These are phyloP conservation scores for Zymoseptoria brevis DNA, from an alignment of 2,329 filamentous ascomycete genomes.

Conservation along the genomic window DNA sequence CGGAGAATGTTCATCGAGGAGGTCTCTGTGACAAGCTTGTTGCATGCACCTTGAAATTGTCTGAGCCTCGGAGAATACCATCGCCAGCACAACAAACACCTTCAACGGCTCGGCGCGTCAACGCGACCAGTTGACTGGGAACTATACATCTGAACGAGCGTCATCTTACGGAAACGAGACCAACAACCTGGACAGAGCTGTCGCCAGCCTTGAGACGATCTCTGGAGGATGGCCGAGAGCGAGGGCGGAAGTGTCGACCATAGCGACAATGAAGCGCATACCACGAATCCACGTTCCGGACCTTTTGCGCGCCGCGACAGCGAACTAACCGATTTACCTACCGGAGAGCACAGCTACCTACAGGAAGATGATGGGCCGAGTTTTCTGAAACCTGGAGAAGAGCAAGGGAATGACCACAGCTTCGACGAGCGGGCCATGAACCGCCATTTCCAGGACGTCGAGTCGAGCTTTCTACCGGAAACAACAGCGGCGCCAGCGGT, in stretches of 20 bases:
- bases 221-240: not conserved
- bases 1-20: not conserved
- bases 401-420: slow-evolving; percentile 21
- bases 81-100: not conserved
- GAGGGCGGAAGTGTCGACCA: not conserved
- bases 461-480: slow-evolving; percentile 56
- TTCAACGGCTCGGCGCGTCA: not conserved
- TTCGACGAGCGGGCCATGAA: slow-evolving; percentile 53
- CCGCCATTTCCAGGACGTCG: slow-evolving; percentile 52
- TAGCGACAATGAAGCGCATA: not conserved
- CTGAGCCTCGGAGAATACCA: not conserved
- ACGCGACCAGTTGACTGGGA: not conserved
- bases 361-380: slow-evolving; percentile 9
- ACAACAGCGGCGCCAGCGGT: slow-evolving; percentile 30
- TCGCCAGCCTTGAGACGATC: not conserved
- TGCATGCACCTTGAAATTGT: not conserved
- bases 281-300: not conserved
- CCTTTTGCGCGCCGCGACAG: slow-evolving; percentile 12
- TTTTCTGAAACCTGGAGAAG: slow-evolving; percentile 1
- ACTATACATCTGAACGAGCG: not conserved
- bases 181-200: not conserved
- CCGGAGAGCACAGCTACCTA: slow-evolving; percentile 34
- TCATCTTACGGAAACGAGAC: not conserved
- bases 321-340: slow-evolving; percentile 35
- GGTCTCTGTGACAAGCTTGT: not conserved